Base-by-base conservation (phyloP, 2,329 filamentous ascomycete species). In the Eutypella sp. region DNA sequence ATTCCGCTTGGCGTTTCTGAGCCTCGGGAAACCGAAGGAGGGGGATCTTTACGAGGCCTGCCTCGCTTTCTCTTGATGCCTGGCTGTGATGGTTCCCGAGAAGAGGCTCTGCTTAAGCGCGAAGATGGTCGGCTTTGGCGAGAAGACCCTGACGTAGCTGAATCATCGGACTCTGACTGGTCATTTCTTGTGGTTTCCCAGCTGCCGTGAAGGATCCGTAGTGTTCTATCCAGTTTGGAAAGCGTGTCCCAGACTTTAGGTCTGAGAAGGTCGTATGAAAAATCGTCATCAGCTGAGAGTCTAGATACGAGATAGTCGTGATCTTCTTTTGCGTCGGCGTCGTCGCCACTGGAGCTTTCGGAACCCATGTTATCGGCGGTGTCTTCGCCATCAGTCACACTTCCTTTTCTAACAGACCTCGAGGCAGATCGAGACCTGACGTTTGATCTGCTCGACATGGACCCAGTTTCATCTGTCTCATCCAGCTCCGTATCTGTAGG, bases 221-320 rank as follows among this genome's bases (percentile, higher is more conserved):
- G 75, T 1, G 92, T 74, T 5, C 71, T 64, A 55, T 96, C 89
- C 2, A 96, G 61, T 29, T 81, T 79, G 2, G 73, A 67, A 8
- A 96, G 71, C 15, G 91, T 76, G 53, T 88, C 84, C n/a, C 83
- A 75, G 10, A 87, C 75, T 0, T 80, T 75, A 0, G 89, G 88
- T 0, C 76, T 75, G 15, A 96, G 69, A 5, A 95, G 70, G 2
- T 66, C 62, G 47, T 76, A 71, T 0, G 88, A 87, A 40, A 73
- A 62, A 2, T 86, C 82, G 53, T 95, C 89, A 55, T 95, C 84
- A 2, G 81, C 76, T 7, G 85, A 76, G 5, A 88, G 66, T 2
- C 75, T 71, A 0, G 86, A 80, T 10, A 65, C 63, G 27, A 71
- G 68, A 16, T 5, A 42, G 5, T 41, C 47, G 39, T n/a, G 7